Evolutionary conservation across 2,329 filamentous ascomycete genomes (phyloP).

Genomic region (Calonectria fujianensis): DNA sequence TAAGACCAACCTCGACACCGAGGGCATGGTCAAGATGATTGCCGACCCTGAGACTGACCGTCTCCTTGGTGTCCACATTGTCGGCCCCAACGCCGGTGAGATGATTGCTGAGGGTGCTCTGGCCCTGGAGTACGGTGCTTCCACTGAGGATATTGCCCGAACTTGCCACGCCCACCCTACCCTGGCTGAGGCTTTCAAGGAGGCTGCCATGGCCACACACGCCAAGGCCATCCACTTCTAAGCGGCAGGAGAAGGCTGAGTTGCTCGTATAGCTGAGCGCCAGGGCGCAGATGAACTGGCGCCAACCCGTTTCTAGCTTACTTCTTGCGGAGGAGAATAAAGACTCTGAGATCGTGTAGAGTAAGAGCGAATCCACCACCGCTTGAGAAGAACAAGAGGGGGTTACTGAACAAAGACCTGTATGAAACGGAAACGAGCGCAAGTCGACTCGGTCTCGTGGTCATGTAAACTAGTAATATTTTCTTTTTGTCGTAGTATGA

Average conservation of each 20-base stretch:
- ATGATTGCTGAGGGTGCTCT: slow-evolving; percentile 99
- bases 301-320: slow-evolving; percentile 44
- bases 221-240: slow-evolving; percentile 97
- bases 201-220: slow-evolving; percentile 98
- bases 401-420: slow-evolving; percentile 47
- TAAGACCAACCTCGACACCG: slow-evolving; percentile 98
- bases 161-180: slow-evolving; percentile 98
- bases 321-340: slow-evolving; percentile 42
- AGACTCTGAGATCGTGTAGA: slow-evolving; percentile 45
- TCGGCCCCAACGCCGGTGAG: slow-evolving; percentile 96
- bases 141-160: slow-evolving; percentile 93
- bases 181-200: slow-evolving; percentile 98
- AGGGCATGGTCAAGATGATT: slow-evolving; percentile 97
- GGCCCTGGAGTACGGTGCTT: slow-evolving; percentile 96
- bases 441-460: slow-evolving; percentile 51
- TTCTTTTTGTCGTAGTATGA: slow-evolving; percentile 56
- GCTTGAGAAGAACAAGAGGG: slow-evolving; percentile 48
- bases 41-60: slow-evolving; percentile 97
- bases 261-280: slow-evolving; percentile 42
- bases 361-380: slow-evolving; percentile 42
- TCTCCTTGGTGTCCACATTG: slow-evolving; percentile 96
- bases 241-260: slow-evolving; percentile 42
- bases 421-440: slow-evolving; percentile 51
- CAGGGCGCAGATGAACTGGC: slow-evolving; percentile 22
- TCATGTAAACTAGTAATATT: slow-evolving; percentile 59